phyloP scores from a whole-genome alignment of 164 flowering plant species.

The Dillenia turbinata region DNA sequence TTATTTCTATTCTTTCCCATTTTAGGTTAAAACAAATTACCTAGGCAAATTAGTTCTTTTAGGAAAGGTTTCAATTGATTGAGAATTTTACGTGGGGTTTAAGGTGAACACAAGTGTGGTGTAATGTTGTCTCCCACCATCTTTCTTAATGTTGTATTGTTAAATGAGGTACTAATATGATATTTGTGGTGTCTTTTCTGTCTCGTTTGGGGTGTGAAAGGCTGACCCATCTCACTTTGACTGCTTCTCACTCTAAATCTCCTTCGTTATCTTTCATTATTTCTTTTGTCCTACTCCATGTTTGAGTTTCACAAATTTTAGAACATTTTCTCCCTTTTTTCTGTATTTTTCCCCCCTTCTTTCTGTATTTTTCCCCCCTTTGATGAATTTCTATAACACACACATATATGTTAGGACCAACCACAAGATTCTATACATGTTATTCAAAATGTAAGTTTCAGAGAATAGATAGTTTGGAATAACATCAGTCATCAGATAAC shows the following conservation, averaged over 20 bases:
- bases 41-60: neutral
- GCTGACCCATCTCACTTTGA: conserved; percentile 11
- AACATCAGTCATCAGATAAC: too few species aligned
- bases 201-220: conserved; percentile 17
- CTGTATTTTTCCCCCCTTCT: too few species aligned
- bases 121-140: conserved; percentile 25
- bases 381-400: too few species aligned
- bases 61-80: conserved; percentile 9
- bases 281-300: too few species aligned
- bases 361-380: too few species aligned
- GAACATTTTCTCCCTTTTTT: too few species aligned
- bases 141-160: conserved; percentile 1
- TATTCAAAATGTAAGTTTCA: too few species aligned
- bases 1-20: neutral
- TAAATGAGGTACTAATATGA: conserved; percentile 5
- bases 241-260: neutral
- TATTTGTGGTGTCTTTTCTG: conserved; percentile 29
- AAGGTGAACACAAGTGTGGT: conserved; percentile 23
- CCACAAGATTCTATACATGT: too few species aligned
- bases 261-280: too few species aligned
- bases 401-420: too few species aligned
- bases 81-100: conserved; percentile 13
- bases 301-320: too few species aligned
- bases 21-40: neutral
- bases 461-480: too few species aligned